Percentiles rank a stretch among this genome's conserved stretches.
Evolutionary conservation across 257 asterid species (phyloP).

Genomic region (Primulina eburnea): DNA sequence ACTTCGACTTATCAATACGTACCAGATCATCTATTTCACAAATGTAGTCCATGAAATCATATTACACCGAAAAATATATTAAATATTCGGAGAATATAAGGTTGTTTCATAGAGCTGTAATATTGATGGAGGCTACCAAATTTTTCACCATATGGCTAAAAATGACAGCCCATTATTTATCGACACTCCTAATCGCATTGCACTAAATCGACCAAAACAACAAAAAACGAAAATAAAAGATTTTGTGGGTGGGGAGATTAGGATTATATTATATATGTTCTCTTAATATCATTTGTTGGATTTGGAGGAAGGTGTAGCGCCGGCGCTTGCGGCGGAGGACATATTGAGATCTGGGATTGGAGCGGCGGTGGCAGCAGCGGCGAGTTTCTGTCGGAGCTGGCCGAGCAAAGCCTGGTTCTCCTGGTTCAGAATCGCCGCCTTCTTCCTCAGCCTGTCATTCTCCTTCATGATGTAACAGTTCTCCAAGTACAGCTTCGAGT

Average conservation of each 20-base stretch:
- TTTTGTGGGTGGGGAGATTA: no score
- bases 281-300: not conserved
- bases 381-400: conserved; percentile 22
- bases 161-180: no score
- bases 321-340: not conserved
- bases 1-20: no score
- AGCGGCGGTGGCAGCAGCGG: not conserved
- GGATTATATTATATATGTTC: no score
- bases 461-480: conserved; percentile 28
- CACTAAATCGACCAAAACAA: no score
- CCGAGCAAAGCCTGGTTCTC: conserved; percentile 29
- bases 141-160: no score
- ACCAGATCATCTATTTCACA: no score
- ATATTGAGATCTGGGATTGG: not conserved
- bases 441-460: conserved; percentile 33
- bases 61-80: no score
- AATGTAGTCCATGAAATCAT: no score
- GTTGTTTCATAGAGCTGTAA: not conserved
- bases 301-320: not conserved
- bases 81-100: not conserved
- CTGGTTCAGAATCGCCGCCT: conserved; percentile 29
- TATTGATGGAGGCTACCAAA: no score
- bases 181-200: no score
- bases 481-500: conserved; percentile 27
- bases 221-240: no score